Evolutionary conservation across 805 yeast genomes (phyloP).

Genomic region (Wickerhamomyces chaumierensis): DNA sequence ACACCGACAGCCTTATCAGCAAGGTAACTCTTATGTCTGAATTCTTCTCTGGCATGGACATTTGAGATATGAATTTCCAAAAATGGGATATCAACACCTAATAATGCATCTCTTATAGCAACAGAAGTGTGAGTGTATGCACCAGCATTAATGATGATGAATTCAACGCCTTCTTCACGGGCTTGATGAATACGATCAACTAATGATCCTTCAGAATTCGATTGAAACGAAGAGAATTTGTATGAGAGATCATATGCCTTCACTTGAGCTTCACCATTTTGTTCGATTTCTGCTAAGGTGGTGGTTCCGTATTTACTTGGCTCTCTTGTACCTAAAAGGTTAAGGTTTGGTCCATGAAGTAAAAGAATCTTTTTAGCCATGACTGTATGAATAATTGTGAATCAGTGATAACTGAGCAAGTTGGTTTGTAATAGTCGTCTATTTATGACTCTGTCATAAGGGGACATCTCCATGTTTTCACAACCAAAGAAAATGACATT

Average conservation of each 20-base stretch:
- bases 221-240: slow-evolving; percentile 26
- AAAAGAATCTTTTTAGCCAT: slow-evolving; percentile 24
- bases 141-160: slow-evolving; percentile 39
- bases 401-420: too few relatives aligned
- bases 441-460: too few relatives aligned
- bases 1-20: slow-evolving; percentile 39
- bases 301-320: slow-evolving; percentile 42
- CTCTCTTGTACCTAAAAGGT: slow-evolving; percentile 36
- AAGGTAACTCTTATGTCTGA: slow-evolving; percentile 37
- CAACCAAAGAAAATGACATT: too few relatives aligned
- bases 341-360: slow-evolving; percentile 39
- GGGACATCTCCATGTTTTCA: too few relatives aligned
- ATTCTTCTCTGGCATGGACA: slow-evolving; percentile 39
- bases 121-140: slow-evolving; percentile 43
- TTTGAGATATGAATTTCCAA: slow-evolving; percentile 40
- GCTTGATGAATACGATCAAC: slow-evolving; percentile 38
- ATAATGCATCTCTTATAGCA: slow-evolving; percentile 37
- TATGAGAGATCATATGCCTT: slow-evolving; percentile 17
- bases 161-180: slow-evolving; percentile 23
- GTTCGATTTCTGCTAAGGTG: slow-evolving; percentile 30
- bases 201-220: slow-evolving; percentile 34
- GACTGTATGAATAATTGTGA: not conserved
- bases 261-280: slow-evolving; percentile 22
- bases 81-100: slow-evolving; percentile 37
- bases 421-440: too few relatives aligned